Percentiles rank a stretch among this genome's conserved stretches.
Evolutionary conservation across 352 stramenopile genomes (phyloP).

Genomic region (Globisporangium parvum): DNA sequence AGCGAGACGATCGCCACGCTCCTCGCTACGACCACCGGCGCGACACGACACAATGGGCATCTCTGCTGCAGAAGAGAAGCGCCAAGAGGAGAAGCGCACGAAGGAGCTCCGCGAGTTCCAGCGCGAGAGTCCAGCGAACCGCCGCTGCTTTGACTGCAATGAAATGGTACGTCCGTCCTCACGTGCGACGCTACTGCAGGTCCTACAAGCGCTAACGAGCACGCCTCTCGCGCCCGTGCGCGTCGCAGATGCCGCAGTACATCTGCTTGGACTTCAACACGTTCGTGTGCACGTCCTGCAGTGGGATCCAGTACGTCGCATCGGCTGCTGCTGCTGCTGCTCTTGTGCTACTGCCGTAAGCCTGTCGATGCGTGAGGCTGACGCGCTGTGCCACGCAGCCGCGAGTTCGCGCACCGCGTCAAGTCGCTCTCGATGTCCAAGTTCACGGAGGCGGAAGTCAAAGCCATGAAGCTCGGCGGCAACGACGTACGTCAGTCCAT

Average conservation of each 20-base stretch:
- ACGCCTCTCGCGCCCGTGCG: neutral
- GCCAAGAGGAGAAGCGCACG: conserved; percentile 72
- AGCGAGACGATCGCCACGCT: no score
- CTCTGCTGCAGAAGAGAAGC: conserved; percentile 61
- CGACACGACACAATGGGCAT: neutral
- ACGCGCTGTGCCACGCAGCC: conserved; percentile 25
- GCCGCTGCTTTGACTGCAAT: conserved; percentile 88
- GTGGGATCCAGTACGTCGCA: conserved; percentile 85
- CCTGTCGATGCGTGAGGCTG: neutral
- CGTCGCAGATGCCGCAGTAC: conserved; percentile 85
- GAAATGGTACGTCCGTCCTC: conserved; percentile 57
- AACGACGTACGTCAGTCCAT: conserved; percentile 83
- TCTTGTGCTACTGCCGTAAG: no score
- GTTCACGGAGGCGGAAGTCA: conserved; percentile 89
- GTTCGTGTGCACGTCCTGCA: conserved; percentile 93
- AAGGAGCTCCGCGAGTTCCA: conserved; percentile 87
- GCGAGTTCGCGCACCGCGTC: conserved; percentile 90
- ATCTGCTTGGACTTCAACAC: conserved; percentile 92
- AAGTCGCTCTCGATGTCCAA: conserved; percentile 94
- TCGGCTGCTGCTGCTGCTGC: no score
- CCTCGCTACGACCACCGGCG: no score
- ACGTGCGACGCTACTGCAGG: neutral
- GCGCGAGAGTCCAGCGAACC: conserved; percentile 59
- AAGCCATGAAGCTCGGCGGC: conserved; percentile 83
- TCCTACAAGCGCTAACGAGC: neutral